These are phyloP conservation scores for Suhomyces panamericanus DNA, from an alignment of 1,139 yeast genomes.

Conservation along the genomic window DNA sequence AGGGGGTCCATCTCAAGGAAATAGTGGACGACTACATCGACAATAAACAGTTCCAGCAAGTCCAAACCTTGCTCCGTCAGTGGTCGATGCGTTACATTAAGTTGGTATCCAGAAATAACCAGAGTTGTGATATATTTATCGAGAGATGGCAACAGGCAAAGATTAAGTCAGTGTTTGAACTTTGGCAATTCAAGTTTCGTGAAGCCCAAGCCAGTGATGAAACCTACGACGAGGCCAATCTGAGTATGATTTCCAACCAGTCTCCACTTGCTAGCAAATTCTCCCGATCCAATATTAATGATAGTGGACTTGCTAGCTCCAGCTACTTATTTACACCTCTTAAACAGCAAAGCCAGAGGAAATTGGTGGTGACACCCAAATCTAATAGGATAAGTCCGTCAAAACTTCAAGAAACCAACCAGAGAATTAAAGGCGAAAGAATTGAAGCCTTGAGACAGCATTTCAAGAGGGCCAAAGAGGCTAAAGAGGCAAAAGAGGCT, in stretches of 20 bases:
- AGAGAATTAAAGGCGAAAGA: constrained; percentile 34
- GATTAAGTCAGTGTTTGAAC: constrained; percentile 34
- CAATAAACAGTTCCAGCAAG: constrained; percentile 29
- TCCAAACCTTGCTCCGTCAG: constrained; percentile 29
- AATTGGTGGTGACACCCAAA: constrained; percentile 22
- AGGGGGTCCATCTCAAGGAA: constrained; percentile 26
- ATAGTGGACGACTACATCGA: constrained; percentile 32
- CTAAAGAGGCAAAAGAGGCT: too few relatives aligned
- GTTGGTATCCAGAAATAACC: constrained; percentile 34
- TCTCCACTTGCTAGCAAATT: constrained; percentile 41
- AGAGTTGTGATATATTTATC: constrained; percentile 37
- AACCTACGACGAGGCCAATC: constrained; percentile 19
- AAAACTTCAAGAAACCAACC: constrained; percentile 42
- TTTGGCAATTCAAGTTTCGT: constrained; percentile 32
- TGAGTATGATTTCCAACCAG: constrained; percentile 27
- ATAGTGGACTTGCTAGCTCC: constrained; percentile 9
- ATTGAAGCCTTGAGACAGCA: constrained; percentile 38
- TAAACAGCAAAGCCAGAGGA: constrained; percentile 24
- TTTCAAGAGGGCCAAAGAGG: constrained; percentile 31
- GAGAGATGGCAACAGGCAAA: constrained; percentile 35
- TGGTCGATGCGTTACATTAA: constrained; percentile 45
- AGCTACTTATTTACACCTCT: constrained; percentile 40
- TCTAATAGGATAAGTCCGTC: constrained; percentile 36
- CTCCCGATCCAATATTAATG: constrained; percentile 1
- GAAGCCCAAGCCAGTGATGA: constrained; percentile 10